These are phyloP conservation scores for Lolium perenne DNA, from an alignment of 176 grass and related monocot genomes.

Conservation along the genomic window DNA sequence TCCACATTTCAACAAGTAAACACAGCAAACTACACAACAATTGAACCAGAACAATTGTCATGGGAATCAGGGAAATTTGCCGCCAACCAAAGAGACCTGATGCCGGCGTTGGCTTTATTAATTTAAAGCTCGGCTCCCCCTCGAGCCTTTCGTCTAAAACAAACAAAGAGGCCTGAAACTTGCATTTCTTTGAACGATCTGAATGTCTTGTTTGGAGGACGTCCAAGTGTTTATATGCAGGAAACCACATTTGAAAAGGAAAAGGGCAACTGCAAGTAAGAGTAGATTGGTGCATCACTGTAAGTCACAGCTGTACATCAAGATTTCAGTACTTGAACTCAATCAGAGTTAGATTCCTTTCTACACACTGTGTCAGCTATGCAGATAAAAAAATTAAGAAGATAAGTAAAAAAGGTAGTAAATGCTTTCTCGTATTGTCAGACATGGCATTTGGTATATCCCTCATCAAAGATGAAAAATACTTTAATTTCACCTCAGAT, in stretches of 20 bases:
- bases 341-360: slow-evolving; percentile 20
- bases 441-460: too few species aligned
- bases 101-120: too few species aligned
- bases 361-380: slow-evolving; percentile 39
- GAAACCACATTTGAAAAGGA: not conserved
- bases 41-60: not conserved
- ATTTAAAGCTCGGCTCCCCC: too few species aligned
- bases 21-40: not conserved
- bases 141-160: too few species aligned
- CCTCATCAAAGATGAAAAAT: not conserved
- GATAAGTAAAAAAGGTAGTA: slow-evolving; percentile 10
- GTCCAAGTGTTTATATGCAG: not conserved
- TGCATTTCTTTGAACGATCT: not conserved
- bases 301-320: slow-evolving; percentile 15
- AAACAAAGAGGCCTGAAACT: not conserved
- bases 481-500: slow-evolving; percentile 1
- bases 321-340: slow-evolving; percentile 3
- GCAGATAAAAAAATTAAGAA: slow-evolving; percentile 43
- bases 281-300: not conserved
- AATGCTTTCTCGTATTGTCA: slow-evolving; percentile 10
- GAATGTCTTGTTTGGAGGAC: not conserved
- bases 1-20: not conserved
- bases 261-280: not conserved
- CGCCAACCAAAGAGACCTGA: not conserved
- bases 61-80: not conserved